These are phyloP conservation scores for Laetiporus sulphureus DNA, from an alignment of 1,284 basidiomycete species.

Conservation along the genomic window DNA sequence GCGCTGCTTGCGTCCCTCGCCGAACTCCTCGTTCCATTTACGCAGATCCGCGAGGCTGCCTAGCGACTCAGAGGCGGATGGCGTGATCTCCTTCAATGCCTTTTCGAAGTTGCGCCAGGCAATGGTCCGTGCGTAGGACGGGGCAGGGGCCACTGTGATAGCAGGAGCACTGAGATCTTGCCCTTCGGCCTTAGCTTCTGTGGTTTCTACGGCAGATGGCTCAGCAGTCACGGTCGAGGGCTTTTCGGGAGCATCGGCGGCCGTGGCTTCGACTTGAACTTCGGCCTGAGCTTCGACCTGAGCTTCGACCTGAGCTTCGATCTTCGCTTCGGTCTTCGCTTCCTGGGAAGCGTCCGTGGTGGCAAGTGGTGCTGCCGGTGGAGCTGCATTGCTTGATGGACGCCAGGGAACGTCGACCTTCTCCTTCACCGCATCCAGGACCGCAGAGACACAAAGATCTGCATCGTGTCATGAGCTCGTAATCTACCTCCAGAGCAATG, in stretches of 20 bases:
- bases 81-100: constrained; percentile 82
- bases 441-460: constrained; percentile 89
- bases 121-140: constrained; percentile 33
- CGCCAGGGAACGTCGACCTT: constrained; percentile 69
- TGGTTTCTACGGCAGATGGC: too few relatives aligned
- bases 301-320: too few relatives aligned
- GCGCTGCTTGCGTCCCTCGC: constrained; percentile 64
- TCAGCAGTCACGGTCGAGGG: too few relatives aligned
- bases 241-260: too few relatives aligned
- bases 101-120: constrained; percentile 66
- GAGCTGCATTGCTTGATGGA: too few relatives aligned
- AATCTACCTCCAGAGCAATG: not conserved
- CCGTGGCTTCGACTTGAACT: too few relatives aligned
- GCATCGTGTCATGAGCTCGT: constrained; percentile 1
- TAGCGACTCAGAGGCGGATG: constrained; percentile 75
- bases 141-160: not conserved
- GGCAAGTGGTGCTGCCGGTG: too few relatives aligned
- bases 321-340: too few relatives aligned
- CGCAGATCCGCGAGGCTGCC: constrained; percentile 77
- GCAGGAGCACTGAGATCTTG: not conserved
- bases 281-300: too few relatives aligned
- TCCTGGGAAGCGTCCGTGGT: too few relatives aligned
- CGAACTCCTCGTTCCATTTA: constrained; percentile 91
- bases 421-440: constrained; percentile 85
- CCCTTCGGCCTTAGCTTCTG: not conserved